phyloP scores from a whole-genome alignment of 139 green algal genomes.

The Coccomyxa sp. region DNA sequence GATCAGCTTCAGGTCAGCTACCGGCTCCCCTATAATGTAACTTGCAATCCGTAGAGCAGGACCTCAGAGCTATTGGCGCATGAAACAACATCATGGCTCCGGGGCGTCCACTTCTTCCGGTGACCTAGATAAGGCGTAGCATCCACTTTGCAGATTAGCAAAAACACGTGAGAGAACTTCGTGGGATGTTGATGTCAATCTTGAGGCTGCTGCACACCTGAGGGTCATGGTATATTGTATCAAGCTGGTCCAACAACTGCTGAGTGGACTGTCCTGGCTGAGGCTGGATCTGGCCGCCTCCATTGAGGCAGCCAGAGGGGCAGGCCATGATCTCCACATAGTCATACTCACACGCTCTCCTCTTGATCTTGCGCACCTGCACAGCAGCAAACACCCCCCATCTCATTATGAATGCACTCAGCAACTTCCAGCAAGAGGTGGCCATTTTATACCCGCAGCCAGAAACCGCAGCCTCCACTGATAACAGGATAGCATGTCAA shows the following conservation, averaged over 20 bases:
- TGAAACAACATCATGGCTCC: background rate
- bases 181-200: too few species aligned
- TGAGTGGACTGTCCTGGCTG: slow-evolving; percentile 27
- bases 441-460: too few species aligned
- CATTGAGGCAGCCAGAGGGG: slow-evolving; percentile 89
- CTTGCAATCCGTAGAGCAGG: background rate
- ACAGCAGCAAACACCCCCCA: background rate
- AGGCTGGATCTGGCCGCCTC: slow-evolving; percentile 77
- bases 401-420: too few species aligned
- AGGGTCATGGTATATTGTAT: slow-evolving; percentile 50
- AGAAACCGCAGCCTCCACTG: too few species aligned
- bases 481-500: too few species aligned
- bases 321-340: slow-evolving; percentile 99
- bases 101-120: too few species aligned
- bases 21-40: background rate
- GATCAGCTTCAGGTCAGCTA: too few species aligned
- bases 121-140: too few species aligned
- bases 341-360: slow-evolving; percentile 70
- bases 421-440: too few species aligned
- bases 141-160: too few species aligned
- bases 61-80: background rate
- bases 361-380: slow-evolving; percentile 70
- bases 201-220: slow-evolving; percentile 17
- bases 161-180: too few species aligned
- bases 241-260: slow-evolving; percentile 55